Conservation (phyloP, 768 basidiomycete species). For the Kwoniella sp. region DNA sequence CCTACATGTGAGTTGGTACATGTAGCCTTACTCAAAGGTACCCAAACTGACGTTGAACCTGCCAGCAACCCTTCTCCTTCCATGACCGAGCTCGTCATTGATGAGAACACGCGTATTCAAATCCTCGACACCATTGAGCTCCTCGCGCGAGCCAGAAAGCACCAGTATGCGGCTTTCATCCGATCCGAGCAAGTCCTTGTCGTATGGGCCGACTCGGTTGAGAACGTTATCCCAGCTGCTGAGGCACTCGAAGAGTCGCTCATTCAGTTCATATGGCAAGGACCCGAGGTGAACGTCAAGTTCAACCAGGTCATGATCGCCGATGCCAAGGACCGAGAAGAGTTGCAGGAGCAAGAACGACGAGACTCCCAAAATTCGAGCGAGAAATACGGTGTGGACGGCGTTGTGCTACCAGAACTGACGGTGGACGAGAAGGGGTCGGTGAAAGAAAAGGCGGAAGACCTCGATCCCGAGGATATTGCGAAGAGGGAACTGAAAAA, state of each 20-base stretch:
- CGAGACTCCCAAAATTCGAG: constrained; percentile 16
- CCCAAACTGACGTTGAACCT: constrained; percentile 1
- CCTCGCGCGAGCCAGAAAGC: constrained; percentile 78
- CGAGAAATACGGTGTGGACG: constrained; percentile 24
- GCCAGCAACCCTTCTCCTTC: constrained; percentile 32
- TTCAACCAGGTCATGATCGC: constrained; percentile 40
- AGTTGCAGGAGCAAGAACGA: constrained; percentile 22
- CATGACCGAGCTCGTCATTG: constrained; percentile 60
- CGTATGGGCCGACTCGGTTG: constrained; percentile 80
- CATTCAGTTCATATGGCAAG: constrained; percentile 78
- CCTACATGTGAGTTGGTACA: constrained; percentile 55
- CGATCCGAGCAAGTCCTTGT: constrained; percentile 81
- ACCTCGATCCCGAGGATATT: constrained; percentile 48
- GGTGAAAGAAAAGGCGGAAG: constrained; percentile 26
- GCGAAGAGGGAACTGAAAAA: constrained; percentile 33
- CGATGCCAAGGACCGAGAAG: constrained; percentile 32
- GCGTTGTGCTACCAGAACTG: constrained; percentile 18
- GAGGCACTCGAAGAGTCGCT: constrained; percentile 67
- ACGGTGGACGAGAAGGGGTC: constrained; percentile 38
- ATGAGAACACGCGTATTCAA: constrained; percentile 80
- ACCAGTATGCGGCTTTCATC: constrained; percentile 86
- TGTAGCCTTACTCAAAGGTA: constrained; percentile 58
- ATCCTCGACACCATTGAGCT: constrained; percentile 75
- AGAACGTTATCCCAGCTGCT: constrained; percentile 67
- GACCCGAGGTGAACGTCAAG: constrained; percentile 46